Evolutionary conservation across 345 rosid species (phyloP).

Genomic region (Schrenkiella parvula): DNA sequence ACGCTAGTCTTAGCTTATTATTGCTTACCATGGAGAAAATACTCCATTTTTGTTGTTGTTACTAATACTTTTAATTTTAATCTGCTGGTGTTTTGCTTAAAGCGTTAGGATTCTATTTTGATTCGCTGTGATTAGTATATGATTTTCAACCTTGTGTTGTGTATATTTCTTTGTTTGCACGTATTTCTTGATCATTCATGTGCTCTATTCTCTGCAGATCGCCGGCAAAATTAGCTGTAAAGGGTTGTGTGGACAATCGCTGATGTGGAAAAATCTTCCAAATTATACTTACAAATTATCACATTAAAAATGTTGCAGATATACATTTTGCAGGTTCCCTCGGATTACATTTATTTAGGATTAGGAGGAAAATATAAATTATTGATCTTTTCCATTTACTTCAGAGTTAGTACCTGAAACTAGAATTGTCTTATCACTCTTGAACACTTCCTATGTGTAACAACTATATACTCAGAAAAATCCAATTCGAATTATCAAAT

Average conservation of each 20-base stretch:
- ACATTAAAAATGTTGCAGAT: constrained; percentile 23
- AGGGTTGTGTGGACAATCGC: constrained; percentile 24
- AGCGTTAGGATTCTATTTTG: neutral
- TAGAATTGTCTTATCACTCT: constrained; percentile 6
- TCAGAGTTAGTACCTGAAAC: constrained; percentile 7
- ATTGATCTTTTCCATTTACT: neutral
- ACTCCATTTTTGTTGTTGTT: neutral
- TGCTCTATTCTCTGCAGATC: constrained; percentile 23
- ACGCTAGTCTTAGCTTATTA: neutral
- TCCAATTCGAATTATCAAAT: constrained; percentile 36
- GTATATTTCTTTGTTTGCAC: neutral
- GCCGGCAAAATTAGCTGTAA: constrained; percentile 19
- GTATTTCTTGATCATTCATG: constrained; percentile 1
- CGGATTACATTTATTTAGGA: constrained; percentile 25
- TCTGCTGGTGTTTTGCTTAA: neutral
- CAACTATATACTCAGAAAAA: constrained; percentile 22
- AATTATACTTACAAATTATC: constrained; percentile 6
- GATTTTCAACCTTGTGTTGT: neutral
- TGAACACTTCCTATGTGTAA: constrained; percentile 28
- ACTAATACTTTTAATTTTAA: neutral
- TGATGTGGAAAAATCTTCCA: constrained; percentile 21
- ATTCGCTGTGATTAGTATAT: neutral
- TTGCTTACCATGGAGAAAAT: neutral
- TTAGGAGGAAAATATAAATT: constrained; percentile 15
- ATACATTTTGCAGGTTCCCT: constrained; percentile 16